Evolutionary conservation across 1,284 basidiomycete species (phyloP), one percentile per base, ranked within the genome.

Genomic region (Apiotrichum siamense): DNA sequence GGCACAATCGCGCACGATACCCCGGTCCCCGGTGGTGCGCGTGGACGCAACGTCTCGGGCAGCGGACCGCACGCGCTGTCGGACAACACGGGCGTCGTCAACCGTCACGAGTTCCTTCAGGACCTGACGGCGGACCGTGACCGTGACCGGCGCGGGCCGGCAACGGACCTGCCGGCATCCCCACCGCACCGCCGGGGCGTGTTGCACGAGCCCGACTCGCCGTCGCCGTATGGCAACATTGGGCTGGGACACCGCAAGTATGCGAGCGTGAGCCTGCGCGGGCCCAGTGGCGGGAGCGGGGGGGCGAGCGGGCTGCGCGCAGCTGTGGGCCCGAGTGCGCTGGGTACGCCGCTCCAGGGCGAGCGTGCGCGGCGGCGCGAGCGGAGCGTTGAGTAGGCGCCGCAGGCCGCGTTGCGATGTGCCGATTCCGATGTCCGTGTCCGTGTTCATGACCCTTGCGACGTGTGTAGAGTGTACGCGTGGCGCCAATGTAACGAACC

Each of bases 61-160:
- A 55, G n/a, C n/a, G n/a, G 57, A 20, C 42, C 29, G 6, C 46
- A 49, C 3, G 54, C 61, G 1, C 49, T 59, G 36, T 41, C 53
- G 7, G 64, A 63, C n/a, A n/a, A n/a, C 41, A 31, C 41, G 2
- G 52, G 55, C 7, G 56, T 66, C 9, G 50, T 59, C 2, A 54
- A 59, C 13, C 55, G 64, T 12, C 64, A 69, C 49, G 68, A 72
- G 37, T 72, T 69, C 55, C 50, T 72, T 17, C 54, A 57, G 52
- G 55, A 52, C 18, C 36, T 57, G 1, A 50, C 49, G 4, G 46
- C 42, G 10, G 54, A 50, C 33, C n/a, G n/a, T n/a, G n/a, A n/a
- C n/a, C n/a, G n/a, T n/a, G n/a, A n/a, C n/a, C 43, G 47, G 11
- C 43, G 49, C 15, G 44, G 17, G 1, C 31, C 53, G 1, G 26